phyloP scores from a whole-genome alignment of 1,284 basidiomycete species.

The Hemileia vastatrix region DNA sequence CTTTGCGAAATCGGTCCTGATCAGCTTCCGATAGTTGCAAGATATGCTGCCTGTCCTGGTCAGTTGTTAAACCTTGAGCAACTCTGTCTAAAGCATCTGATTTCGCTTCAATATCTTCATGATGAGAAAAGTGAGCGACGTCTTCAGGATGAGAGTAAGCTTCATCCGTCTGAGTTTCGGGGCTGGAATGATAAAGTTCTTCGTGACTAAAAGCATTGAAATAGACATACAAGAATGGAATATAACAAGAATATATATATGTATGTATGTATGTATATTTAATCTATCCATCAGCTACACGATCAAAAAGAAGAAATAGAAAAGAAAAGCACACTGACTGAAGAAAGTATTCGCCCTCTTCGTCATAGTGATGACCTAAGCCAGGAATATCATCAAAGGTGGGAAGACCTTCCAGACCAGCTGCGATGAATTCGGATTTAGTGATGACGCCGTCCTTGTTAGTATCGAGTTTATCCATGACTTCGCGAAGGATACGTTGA shows the following conservation, averaged over 20 bases:
- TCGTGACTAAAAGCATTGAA: constrained; percentile 19
- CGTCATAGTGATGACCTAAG: constrained; percentile 88
- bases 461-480: constrained; percentile 67
- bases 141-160: constrained; percentile 89
- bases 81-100: constrained; percentile 74
- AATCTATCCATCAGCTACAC: background rate
- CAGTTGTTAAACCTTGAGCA: constrained; percentile 60
- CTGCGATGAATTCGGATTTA: constrained; percentile 68
- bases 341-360: constrained; percentile 51
- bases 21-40: constrained; percentile 27
- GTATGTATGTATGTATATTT: background rate
- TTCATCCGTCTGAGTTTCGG: constrained; percentile 92
- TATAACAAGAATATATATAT: background rate
- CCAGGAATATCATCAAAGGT: constrained; percentile 59
- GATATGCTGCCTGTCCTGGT: constrained; percentile 22
- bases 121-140: constrained; percentile 70
- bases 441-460: constrained; percentile 68
- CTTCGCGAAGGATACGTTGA: constrained; percentile 63
- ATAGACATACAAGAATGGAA: background rate
- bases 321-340: constrained; percentile 3
- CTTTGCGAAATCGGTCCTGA: constrained; percentile 25
- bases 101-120: constrained; percentile 72
- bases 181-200: constrained; percentile 86
- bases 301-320: background rate
- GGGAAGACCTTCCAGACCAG: constrained; percentile 64